Conservation (phyloP, 352 stramenopile genomes). For the Peronosclerospora sorghi region DNA sequence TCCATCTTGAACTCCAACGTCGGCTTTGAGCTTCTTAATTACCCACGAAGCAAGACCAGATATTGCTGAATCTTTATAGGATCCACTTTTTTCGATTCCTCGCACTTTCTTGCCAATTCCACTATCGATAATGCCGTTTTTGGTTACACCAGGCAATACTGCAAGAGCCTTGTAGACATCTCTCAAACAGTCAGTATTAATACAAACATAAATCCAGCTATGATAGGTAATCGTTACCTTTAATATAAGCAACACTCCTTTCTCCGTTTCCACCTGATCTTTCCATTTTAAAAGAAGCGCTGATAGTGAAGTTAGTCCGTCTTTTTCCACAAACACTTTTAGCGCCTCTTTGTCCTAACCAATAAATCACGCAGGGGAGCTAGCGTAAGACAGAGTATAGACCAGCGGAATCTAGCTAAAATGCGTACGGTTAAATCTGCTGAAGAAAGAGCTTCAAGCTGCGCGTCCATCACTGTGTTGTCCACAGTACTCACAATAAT, state of each 20-base stretch:
- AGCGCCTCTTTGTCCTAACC: slow-evolving; percentile 40
- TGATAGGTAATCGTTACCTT: slow-evolving; percentile 28
- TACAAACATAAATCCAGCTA: not conserved
- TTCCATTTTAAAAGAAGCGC: slow-evolving; percentile 40
- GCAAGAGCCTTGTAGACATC: slow-evolving; percentile 27
- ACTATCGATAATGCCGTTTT: slow-evolving; percentile 27
- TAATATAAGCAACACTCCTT: slow-evolving; percentile 44
- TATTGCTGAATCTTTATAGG: slow-evolving; percentile 20
- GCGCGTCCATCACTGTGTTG: slow-evolving; percentile 14
- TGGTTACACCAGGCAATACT: slow-evolving; percentile 44
- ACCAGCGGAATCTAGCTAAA: not conserved
- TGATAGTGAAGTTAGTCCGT: slow-evolving; percentile 33
- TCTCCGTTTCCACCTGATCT: slow-evolving; percentile 31
- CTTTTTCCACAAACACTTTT: slow-evolving; percentile 33
- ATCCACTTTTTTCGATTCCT: slow-evolving; percentile 24
- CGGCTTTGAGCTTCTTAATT: slow-evolving; percentile 44
- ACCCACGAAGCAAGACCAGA: slow-evolving; percentile 37
- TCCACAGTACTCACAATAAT: slow-evolving; percentile 38
- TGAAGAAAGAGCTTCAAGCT: slow-evolving; percentile 27
- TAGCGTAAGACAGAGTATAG: not conserved
- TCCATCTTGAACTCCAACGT: slow-evolving; percentile 13
- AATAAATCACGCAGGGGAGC: not conserved
- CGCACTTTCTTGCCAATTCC: slow-evolving; percentile 43
- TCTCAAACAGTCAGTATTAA: not conserved
- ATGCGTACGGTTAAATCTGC: slow-evolving; percentile 28